Percentiles rank a stretch among this genome's conserved stretches.
Evolutionary conservation across 2,329 filamentous ascomycete species (phyloP).

Genomic region (Alternaria ventricosa): DNA sequence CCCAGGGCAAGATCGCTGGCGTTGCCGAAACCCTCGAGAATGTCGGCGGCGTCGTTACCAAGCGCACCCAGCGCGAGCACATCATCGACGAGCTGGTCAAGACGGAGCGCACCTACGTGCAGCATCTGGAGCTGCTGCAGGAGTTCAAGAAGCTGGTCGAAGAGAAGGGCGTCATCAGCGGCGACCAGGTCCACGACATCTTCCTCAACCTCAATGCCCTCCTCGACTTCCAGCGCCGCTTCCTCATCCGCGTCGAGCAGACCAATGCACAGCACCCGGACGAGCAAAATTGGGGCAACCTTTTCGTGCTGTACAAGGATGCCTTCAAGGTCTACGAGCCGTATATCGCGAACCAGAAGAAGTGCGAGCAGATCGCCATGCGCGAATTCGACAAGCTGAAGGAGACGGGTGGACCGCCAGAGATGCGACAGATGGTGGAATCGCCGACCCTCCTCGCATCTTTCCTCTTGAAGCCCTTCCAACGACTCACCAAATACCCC

Average conservation of each 20-base stretch:
- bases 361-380: constrained; percentile 83
- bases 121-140: constrained; percentile 93
- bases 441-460: constrained; percentile 88
- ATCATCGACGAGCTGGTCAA: constrained; percentile 91
- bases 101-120: constrained; percentile 96
- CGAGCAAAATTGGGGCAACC: constrained; percentile 91
- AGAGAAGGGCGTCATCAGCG: constrained; percentile 83
- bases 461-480: constrained; percentile 95
- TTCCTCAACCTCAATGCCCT: constrained; percentile 96
- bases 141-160: constrained; percentile 89
- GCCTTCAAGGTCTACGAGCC: constrained; percentile 93
- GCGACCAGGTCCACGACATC: constrained; percentile 90
- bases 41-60: constrained; percentile 51
- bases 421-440: constrained; percentile 76
- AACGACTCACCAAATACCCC: constrained; percentile 93
- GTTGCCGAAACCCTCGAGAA: constrained; percentile 59
- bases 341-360: constrained; percentile 95
- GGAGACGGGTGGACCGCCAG: constrained; percentile 67
- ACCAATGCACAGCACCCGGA: constrained; percentile 81
- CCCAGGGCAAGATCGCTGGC: constrained; percentile 70
- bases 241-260: constrained; percentile 94
- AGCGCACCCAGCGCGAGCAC: constrained; percentile 79
- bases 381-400: constrained; percentile 87
- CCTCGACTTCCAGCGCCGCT: constrained; percentile 92
- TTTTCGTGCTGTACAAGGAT: constrained; percentile 85